phyloP scores from a whole-genome alignment of 352 stramenopile species.

The Halophytophthora polymorphica region DNA sequence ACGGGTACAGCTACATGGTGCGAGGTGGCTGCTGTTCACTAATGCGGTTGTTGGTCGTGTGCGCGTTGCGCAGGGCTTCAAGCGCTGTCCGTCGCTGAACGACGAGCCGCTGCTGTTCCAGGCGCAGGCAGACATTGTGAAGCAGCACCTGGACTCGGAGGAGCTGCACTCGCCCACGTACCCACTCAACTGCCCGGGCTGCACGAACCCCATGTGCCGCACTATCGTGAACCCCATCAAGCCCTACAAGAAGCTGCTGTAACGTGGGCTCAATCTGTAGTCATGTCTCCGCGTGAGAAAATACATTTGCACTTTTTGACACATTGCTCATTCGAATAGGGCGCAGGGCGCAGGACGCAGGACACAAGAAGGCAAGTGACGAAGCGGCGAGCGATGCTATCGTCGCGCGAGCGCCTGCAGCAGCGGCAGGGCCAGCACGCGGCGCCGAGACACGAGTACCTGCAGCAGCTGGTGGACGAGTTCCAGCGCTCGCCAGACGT shows the following conservation, averaged over 20 bases:
- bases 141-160: conserved; percentile 86
- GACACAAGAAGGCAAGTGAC: too few species aligned
- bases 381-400: conserved; percentile 43
- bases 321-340: too few species aligned
- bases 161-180: conserved; percentile 79
- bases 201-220: conserved; percentile 81
- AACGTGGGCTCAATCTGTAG: background rate
- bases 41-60: conserved; percentile 3
- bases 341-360: too few species aligned
- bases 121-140: conserved; percentile 97
- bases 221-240: conserved; percentile 84
- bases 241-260: conserved; percentile 57
- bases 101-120: conserved; percentile 93
- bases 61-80: conserved; percentile 70
- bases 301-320: too few species aligned
- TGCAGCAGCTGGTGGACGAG: conserved; percentile 73
- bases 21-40: background rate
- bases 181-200: conserved; percentile 80
- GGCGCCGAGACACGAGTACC: conserved; percentile 68
- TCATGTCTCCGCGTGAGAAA: too few species aligned
- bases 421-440: conserved; percentile 65
- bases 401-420: conserved; percentile 49
- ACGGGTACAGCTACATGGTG: background rate
- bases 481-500: conserved; percentile 61
- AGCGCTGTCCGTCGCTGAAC: conserved; percentile 95